phyloP scores from a whole-genome alignment of 179 eudicot genomes.

The Sideroxylon spinosum region DNA sequence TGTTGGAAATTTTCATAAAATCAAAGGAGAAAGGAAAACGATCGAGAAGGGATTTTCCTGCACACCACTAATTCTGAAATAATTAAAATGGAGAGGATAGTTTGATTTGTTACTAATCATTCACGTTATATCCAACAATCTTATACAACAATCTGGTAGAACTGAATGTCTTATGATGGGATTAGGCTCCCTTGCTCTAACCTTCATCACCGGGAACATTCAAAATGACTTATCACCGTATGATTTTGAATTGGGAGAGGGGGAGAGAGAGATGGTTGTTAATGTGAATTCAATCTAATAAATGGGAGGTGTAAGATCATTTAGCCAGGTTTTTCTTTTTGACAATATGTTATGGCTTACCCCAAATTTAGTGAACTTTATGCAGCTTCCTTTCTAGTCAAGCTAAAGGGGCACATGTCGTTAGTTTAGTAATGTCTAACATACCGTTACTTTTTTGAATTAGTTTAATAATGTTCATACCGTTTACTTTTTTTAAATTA shows the following conservation, averaged over 20 bases:
- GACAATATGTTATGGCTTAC: neutral
- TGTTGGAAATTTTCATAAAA: neutral
- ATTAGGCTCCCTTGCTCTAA: neutral
- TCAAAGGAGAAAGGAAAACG: neutral
- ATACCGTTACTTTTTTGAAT: neutral
- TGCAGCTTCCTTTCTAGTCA: neutral
- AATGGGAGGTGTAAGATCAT: neutral
- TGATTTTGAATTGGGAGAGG: neutral
- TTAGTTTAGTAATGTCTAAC: neutral
- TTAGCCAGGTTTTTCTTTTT: neutral
- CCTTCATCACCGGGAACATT: neutral
- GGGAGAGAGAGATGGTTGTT: no score
- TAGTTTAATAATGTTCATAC: no score
- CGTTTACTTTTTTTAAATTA: neutral
- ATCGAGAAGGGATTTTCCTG: neutral
- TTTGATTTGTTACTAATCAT: neutral
- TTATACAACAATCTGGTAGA: neutral
- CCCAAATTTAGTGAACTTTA: neutral
- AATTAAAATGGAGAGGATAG: neutral
- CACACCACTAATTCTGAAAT: neutral
- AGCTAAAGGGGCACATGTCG: neutral
- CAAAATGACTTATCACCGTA: neutral
- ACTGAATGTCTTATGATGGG: neutral
- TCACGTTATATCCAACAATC: neutral
- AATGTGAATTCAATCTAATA: neutral